A percentile compares a stretch with the other conserved stretches of the same genome.
phyloP scores from a whole-genome alignment of 495 filamentous ascomycete genomes.

The Penicillium cinerascens region DNA sequence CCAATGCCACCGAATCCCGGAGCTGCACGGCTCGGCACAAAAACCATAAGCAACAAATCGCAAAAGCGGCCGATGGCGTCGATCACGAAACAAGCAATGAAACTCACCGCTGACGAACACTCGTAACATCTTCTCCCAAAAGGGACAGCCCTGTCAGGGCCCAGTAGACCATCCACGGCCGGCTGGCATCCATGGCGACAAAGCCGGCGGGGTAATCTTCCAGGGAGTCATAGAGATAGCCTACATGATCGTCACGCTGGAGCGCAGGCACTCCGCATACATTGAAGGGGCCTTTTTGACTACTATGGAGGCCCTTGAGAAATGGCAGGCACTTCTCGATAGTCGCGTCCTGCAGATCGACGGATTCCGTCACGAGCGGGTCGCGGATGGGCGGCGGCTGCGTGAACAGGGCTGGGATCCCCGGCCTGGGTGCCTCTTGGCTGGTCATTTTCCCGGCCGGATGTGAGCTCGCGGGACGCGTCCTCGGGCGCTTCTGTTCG shows the following conservation, averaged over 20 bases:
- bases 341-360: constrained; percentile 62
- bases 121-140: constrained; percentile 70
- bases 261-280: constrained; percentile 69
- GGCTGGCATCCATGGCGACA: constrained; percentile 70
- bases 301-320: constrained; percentile 44
- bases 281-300: constrained; percentile 54
- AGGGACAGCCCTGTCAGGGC: constrained; percentile 66
- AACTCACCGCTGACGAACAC: constrained; percentile 61
- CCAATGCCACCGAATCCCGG: neutral
- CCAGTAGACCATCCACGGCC: constrained; percentile 96
- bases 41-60: neutral
- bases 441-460: constrained; percentile 7
- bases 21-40: neutral
- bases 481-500: constrained; percentile 4
- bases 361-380: constrained; percentile 62
- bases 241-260: constrained; percentile 63
- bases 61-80: neutral
- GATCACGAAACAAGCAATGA: constrained; percentile 4
- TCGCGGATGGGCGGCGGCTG: constrained; percentile 63
- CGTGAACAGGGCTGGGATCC: constrained; percentile 65
- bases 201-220: constrained; percentile 62
- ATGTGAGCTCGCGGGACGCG: neutral
- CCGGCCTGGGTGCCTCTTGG: constrained; percentile 30
- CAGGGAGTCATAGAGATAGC: constrained; percentile 69
- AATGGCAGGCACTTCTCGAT: constrained; percentile 66